Evolutionary conservation across 163 green algal genomes (phyloP).

Genomic region (Volvox carteri): DNA sequence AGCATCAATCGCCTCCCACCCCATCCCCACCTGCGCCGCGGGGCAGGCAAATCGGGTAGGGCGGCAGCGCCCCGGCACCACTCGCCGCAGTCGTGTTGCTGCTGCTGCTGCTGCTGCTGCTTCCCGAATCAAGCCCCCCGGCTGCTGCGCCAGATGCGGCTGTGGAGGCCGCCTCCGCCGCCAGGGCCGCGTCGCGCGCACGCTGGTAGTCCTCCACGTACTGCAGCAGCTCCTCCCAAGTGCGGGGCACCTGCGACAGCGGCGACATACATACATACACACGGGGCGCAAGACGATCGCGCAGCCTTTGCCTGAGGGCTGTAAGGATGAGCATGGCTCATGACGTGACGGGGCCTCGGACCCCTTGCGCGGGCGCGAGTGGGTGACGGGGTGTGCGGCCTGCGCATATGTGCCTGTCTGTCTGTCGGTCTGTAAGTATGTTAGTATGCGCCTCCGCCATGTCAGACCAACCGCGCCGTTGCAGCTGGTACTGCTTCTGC

Average conservation of each 20-base stretch:
- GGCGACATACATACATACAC: neutral
- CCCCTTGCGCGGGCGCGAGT: too few relatives aligned
- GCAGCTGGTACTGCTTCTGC: too few relatives aligned
- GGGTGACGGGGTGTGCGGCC: too few relatives aligned
- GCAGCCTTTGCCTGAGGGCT: too few relatives aligned
- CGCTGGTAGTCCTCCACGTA: neutral
- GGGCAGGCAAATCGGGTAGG: conserved; percentile 14
- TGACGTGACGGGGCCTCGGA: too few relatives aligned
- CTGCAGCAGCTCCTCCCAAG: conserved; percentile 17
- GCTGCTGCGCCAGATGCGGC: neutral
- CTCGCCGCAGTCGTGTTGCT: neutral
- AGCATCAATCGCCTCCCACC: too few relatives aligned
- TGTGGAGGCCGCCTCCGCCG: neutral
- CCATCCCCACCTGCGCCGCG: conserved; percentile 7
- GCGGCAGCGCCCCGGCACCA: neutral
- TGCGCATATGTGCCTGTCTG: too few relatives aligned
- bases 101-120: neutral
- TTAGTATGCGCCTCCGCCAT: too few relatives aligned
- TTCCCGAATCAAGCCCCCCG: too few relatives aligned
- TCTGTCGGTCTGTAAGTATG: too few relatives aligned
- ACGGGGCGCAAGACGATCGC: neutral
- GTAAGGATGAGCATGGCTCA: neutral
- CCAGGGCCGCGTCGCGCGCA: neutral
- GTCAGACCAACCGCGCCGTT: too few relatives aligned
- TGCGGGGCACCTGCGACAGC: neutral